Conservation (phyloP, 768 basidiomycete species). For the Leccinum sublutescens region DNA sequence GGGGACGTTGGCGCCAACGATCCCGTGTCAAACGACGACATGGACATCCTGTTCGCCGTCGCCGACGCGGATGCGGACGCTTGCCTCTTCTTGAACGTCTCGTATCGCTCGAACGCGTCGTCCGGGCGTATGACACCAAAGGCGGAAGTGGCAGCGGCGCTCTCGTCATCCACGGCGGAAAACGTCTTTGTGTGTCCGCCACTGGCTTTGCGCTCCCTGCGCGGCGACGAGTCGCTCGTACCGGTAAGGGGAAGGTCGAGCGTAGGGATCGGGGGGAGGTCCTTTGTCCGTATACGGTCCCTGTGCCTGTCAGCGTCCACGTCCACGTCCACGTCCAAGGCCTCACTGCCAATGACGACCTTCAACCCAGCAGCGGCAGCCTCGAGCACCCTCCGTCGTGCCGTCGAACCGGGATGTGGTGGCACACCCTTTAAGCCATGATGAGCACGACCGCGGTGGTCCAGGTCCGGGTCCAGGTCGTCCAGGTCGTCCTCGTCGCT, state of each 20-base stretch:
- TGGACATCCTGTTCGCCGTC: slow-evolving; percentile 50
- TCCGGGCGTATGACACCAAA: slow-evolving; percentile 43
- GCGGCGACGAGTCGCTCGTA: slow-evolving; percentile 12
- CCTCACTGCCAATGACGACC: slow-evolving; percentile 50
- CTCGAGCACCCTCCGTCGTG: slow-evolving; percentile 74
- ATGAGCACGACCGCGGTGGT: background rate
- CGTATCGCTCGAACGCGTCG: slow-evolving; percentile 89
- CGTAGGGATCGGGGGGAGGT: slow-evolving; percentile 54
- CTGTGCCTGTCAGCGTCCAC: slow-evolving; percentile 12
- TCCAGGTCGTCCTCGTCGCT: background rate
- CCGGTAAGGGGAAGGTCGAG: slow-evolving; percentile 4
- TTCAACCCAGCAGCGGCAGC: slow-evolving; percentile 61
- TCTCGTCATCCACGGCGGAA: background rate
- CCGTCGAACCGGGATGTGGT: background rate
- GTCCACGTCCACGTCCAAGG: background rate
- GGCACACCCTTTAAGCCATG: background rate
- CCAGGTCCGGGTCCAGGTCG: background rate
- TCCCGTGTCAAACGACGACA: slow-evolving; percentile 55
- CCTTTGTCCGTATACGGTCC: slow-evolving; percentile 37
- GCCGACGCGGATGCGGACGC: slow-evolving; percentile 2
- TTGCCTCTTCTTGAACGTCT: slow-evolving; percentile 67
- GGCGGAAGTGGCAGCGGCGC: slow-evolving; percentile 8
- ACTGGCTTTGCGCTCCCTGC: background rate
- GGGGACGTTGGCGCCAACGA: slow-evolving; percentile 36
- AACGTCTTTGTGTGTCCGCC: background rate